A percentile compares a stretch with the other conserved stretches of the same genome.
Conservation (phyloP, 257 asterid genomes). For the Penstemon barbatus region DNA sequence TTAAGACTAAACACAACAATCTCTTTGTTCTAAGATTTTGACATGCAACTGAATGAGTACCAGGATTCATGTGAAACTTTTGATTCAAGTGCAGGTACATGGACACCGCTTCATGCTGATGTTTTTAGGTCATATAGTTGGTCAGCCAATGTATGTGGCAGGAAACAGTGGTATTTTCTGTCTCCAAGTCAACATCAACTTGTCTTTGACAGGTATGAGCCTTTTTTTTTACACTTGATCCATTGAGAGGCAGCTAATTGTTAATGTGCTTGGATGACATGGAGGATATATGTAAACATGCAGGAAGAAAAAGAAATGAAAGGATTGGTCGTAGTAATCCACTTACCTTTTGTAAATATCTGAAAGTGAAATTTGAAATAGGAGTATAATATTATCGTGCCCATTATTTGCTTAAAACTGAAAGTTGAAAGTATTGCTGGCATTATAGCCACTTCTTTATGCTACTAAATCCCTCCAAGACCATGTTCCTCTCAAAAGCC, state of each 20-base stretch:
- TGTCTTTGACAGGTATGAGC: slow-evolving; percentile 68
- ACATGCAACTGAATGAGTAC: slow-evolving; percentile 9
- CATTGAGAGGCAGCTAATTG: background rate
- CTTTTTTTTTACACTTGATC: slow-evolving; percentile 9
- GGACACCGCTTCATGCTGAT: slow-evolving; percentile 99
- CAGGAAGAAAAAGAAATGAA: background rate
- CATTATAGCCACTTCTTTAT: background rate
- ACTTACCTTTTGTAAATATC: slow-evolving; percentile 1
- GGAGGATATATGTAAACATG: slow-evolving; percentile 6
- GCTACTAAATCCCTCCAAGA: too few species aligned
- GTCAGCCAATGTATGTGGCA: slow-evolving; percentile 96
- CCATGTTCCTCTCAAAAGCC: background rate
- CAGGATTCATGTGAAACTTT: slow-evolving; percentile 3
- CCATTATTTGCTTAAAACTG: background rate
- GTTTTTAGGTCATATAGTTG: slow-evolving; percentile 97
- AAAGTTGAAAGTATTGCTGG: background rate
- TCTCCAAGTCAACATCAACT: slow-evolving; percentile 77
- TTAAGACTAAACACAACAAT: slow-evolving; percentile 32
- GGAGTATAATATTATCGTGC: background rate
- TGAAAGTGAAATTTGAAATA: background rate
- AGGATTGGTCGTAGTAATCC: background rate
- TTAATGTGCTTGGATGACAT: background rate
- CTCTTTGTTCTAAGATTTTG: slow-evolving; percentile 27
- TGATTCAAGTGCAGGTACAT: slow-evolving; percentile 59
- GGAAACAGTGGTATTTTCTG: slow-evolving; percentile 87